These are phyloP conservation scores for Brasenia schreberi DNA, from an alignment of 164 flowering plant species.

Conservation along the genomic window DNA sequence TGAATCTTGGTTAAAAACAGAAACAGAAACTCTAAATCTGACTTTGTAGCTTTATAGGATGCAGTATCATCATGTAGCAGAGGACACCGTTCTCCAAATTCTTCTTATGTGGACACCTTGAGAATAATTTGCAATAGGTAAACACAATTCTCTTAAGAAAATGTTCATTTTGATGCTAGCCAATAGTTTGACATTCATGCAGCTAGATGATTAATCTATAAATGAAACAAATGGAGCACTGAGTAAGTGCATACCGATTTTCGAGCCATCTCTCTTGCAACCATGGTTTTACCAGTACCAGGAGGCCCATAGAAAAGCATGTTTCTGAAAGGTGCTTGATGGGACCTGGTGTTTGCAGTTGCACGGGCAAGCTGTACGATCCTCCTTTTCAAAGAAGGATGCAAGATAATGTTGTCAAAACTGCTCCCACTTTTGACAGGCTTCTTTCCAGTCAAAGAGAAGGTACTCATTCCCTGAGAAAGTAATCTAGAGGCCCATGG, in stretches of 20 bases:
- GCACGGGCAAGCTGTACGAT: constrained; percentile 90
- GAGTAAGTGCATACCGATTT: constrained; percentile 51
- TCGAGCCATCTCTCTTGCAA: constrained; percentile 86
- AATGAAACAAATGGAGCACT: neutral
- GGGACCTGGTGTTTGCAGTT: constrained; percentile 79
- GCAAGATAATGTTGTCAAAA: constrained; percentile 57
- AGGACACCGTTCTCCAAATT: neutral
- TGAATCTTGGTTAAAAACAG: neutral
- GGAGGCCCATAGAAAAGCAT: constrained; percentile 99
- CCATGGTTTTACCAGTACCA: constrained; percentile 98
- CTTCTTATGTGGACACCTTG: neutral
- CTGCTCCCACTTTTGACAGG: constrained; percentile 28
- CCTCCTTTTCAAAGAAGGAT: constrained; percentile 79
- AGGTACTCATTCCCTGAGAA: constrained; percentile 30
- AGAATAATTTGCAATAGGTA: neutral
- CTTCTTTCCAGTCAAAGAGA: constrained; percentile 18
- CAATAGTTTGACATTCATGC: neutral
- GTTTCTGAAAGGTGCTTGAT: constrained; percentile 94
- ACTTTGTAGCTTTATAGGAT: neutral
- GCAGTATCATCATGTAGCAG: neutral
- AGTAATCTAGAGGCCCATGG: constrained; percentile 48
- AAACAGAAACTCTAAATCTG: neutral
- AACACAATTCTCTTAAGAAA: neutral
- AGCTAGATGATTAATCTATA: neutral
- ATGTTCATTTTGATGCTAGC: neutral